phyloP scores from a whole-genome alignment of 1,284 basidiomycete species.

The Sporisorium iseilematis-ciliati region DNA sequence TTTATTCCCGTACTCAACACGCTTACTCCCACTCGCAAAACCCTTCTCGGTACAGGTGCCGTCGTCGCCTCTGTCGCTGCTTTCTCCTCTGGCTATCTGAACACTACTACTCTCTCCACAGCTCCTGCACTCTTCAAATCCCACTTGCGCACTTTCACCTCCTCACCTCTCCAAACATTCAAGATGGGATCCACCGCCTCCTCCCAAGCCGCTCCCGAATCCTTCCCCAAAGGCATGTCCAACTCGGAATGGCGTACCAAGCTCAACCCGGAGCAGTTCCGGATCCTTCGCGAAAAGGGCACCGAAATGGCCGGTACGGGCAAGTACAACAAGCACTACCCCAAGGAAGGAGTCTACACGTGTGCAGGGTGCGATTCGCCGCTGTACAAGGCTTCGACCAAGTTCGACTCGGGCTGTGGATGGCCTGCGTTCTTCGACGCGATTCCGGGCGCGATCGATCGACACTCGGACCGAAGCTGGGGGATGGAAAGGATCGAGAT shows the following conservation, averaged over 20 bases:
- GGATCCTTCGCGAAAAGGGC: constrained; percentile 85
- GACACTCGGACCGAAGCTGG: constrained; percentile 71
- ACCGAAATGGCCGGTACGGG: constrained; percentile 84
- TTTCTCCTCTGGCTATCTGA: constrained; percentile 21
- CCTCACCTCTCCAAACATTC: constrained; percentile 8
- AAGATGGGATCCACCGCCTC: constrained; percentile 50
- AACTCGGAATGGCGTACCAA: constrained; percentile 88
- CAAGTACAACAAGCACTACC: constrained; percentile 79
- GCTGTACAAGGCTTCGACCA: constrained; percentile 78
- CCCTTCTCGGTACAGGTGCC: constrained; percentile 29
- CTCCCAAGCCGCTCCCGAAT: constrained; percentile 38
- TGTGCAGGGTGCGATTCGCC: constrained; percentile 70
- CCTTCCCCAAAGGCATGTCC: constrained; percentile 73
- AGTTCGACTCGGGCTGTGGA: constrained; percentile 92
- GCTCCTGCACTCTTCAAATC: constrained; percentile 1
- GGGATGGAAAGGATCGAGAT: constrained; percentile 78
- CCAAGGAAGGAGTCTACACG: constrained; percentile 77
- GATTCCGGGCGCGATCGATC: constrained; percentile 87
- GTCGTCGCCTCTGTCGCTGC: constrained; percentile 33
- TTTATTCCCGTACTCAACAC: constrained; percentile 24
- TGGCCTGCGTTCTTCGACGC: constrained; percentile 99
- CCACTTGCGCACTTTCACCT: constrained; percentile 26
- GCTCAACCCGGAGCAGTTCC: constrained; percentile 88
- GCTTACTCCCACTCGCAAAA: constrained; percentile 23
- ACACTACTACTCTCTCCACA: neutral